Evolutionary conservation across 805 yeast species (phyloP).

Genomic region (Wickerhamomyces kurtzmanii): DNA sequence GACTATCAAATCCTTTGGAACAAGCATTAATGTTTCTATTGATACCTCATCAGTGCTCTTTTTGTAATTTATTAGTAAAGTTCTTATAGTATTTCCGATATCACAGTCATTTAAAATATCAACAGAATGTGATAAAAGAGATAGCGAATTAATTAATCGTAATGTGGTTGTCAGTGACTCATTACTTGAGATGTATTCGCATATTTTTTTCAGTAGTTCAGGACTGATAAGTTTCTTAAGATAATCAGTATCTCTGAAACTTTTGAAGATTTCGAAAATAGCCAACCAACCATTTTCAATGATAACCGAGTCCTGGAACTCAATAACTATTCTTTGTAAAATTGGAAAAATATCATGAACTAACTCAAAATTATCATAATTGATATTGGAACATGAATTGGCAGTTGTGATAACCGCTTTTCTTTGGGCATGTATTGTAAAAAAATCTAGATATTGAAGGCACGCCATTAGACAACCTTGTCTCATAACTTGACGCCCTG

Average conservation of each 20-base stretch:
- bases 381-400: constrained; percentile 48
- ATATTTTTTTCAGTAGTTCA: constrained; percentile 24
- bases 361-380: constrained; percentile 30
- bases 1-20: constrained; percentile 56
- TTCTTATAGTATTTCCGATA: constrained; percentile 35
- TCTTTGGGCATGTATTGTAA: constrained; percentile 82
- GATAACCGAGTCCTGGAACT: constrained; percentile 46
- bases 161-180: constrained; percentile 21
- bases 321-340: constrained; percentile 42
- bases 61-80: constrained; percentile 42
- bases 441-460: constrained; percentile 72
- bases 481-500: constrained; percentile 39
- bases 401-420: constrained; percentile 69
- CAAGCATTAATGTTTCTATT: constrained; percentile 64
- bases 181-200: constrained; percentile 15
- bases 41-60: constrained; percentile 28
- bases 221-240: constrained; percentile 33
- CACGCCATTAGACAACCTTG: constrained; percentile 58
- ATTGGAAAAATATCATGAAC: constrained; percentile 50
- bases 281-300: constrained; percentile 60
- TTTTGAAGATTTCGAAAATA: constrained; percentile 44
- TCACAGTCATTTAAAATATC: constrained; percentile 34
- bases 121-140: constrained; percentile 29
- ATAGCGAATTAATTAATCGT: constrained; percentile 28
- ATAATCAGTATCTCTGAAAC: constrained; percentile 33